Evolutionary conservation across 768 basidiomycete genomes (phyloP), one percentile per base, ranked within the genome.

Genomic region (Gelatoporia subvermispora): DNA sequence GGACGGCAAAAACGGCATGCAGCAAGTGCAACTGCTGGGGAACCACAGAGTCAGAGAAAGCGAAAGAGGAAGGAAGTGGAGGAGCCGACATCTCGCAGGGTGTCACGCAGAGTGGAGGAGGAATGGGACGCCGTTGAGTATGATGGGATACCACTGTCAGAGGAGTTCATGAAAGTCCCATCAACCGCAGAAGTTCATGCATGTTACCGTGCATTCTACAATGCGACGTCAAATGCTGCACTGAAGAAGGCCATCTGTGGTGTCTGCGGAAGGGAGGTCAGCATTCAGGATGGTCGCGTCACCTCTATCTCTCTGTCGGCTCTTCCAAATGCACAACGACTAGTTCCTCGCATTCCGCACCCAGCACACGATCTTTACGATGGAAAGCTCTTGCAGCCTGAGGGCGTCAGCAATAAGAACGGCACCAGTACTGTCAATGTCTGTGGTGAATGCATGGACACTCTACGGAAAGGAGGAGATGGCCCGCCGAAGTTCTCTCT

Each of bases 401-500:
- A 38, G 7, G 37, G 37, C 15, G 37, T 38, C 37, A 16, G 5
- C 16, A 20, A 4, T 20, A 16, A 38, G 37, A 20, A 20, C 15
- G 20, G 37, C 5, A n/a, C 8, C 5, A 4, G 5, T 7, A n/a
- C 4, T 8, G 37, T 38, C n/a, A 38, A 16, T 7, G 37, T 20
- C n/a, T 38, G 37, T n/a, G n/a, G 37, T 20, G 37, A 38, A 16
- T 38, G 37, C 16, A 20, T 38, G 37, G 37, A 38, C 5, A 8
- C 37, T 7, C 20, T 38, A 16, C 5, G 16, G 37, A 38, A 38
- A 20, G 37, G 20, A 20, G 15, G n/a, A 38, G 7, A 24, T 11
- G 8, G 9, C 16, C 51, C 46, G 2, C 51, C 51, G 2, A 15
- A 11, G 15, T 43, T 37, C 35, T 35, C 65, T 0, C 51, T 67